Conservation (phyloP, 202 grass and related monocot species). For the Musa balbisiana region DNA sequence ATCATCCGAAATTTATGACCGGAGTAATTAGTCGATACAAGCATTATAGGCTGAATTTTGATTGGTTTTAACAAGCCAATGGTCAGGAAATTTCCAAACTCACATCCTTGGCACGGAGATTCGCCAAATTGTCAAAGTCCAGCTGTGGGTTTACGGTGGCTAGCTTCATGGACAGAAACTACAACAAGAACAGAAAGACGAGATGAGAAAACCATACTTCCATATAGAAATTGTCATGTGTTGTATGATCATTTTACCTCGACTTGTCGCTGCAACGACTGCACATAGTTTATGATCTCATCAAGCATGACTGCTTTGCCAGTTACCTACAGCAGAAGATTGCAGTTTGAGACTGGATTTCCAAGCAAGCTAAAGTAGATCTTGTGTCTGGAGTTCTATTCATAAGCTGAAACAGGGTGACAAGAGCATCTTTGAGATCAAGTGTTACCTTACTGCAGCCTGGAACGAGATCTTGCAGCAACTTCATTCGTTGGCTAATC, state of each 20-base stretch:
- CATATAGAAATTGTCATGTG: neutral
- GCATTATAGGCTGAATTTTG: neutral
- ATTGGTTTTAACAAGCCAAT: constrained; percentile 5
- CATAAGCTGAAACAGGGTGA: no score
- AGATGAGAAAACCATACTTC: neutral
- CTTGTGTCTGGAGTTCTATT: neutral
- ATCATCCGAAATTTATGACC: constrained; percentile 55
- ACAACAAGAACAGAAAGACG: neutral
- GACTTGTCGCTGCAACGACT: constrained; percentile 72
- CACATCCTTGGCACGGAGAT: constrained; percentile 43
- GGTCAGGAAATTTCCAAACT: neutral
- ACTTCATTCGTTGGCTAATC: constrained; percentile 84
- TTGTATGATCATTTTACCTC: constrained; percentile 31
- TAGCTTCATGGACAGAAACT: constrained; percentile 84
- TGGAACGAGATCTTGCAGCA: constrained; percentile 70
- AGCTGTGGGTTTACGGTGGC: constrained; percentile 46
- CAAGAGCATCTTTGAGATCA: no score
- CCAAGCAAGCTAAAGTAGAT: neutral
- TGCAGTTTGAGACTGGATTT: constrained; percentile 13
- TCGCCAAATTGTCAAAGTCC: constrained; percentile 35
- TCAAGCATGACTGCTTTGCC: constrained; percentile 90
- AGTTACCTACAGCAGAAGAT: constrained; percentile 33
- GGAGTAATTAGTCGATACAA: neutral
- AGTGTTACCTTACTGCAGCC: constrained; percentile 69
- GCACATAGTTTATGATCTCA: constrained; percentile 92